Base-by-base conservation (phyloP, 352 stramenopile species). In the Blastocystis sp. region DNA sequence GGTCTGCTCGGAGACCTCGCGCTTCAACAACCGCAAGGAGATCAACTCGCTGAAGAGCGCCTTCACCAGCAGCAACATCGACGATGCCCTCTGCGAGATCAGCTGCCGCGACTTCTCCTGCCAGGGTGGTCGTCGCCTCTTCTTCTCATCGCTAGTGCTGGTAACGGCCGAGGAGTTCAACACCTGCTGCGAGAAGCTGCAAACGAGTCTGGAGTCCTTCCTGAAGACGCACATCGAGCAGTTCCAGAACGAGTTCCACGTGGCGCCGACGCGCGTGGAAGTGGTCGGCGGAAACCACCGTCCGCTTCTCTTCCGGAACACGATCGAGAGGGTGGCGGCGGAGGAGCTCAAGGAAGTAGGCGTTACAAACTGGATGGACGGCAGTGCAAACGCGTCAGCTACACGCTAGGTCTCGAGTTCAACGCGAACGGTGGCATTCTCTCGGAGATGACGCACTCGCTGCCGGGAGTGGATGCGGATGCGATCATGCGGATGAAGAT, bases 11-110 rank as follows among this genome's bases (percentile, higher is more conserved):
- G 6, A 75, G 18, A 49, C 27, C 8, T 51, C n/a, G 6, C 9
- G 44, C n/a, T 34, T 53, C 7, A 51, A 75, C 63, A 75, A 75
- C 46, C 63, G 63, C 11, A 75, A 75, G 46, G 42, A 75, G 16
- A 48, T 75, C 3, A 27, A 59, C 18, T 59, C 51, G 51, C n/a
- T 59, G 51, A 59, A 59, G 11, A 3, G 3, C 32, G 51, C 11
- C 11, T 59, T 59, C 11, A 32, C 51, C 18, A 59, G 32, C 32
- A 6, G 18, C 7, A 27, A 18, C 7, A 27, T 59, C 11, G 51
- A 59, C 11, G 51, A 59, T 32, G 32, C 51, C 7, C 32, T 6
- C 51, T 59, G 51, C 32, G 51, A 59, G 32, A 3, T 59, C 3
- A 59, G 2, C 51, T 59, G 11, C 2, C 4, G 3, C 2, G 51